phyloP scores from a whole-genome alignment of 2,329 filamentous ascomycete genomes.

The Ophiocordyceps polyrhachis-furcata region DNA sequence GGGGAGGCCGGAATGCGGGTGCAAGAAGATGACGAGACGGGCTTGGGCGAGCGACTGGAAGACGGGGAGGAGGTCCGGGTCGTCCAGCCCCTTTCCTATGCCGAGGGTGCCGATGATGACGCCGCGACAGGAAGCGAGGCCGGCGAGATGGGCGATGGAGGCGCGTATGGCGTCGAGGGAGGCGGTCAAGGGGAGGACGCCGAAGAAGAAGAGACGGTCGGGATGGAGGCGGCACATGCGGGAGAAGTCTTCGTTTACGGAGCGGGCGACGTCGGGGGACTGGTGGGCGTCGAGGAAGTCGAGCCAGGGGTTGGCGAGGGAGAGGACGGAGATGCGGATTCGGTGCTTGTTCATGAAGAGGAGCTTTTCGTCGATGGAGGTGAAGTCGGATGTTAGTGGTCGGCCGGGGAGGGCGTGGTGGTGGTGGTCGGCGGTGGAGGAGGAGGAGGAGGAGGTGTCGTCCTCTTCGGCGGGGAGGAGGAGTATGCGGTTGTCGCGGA shows the following conservation, averaged over 20 bases:
- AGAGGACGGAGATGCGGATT: conserved; percentile 71
- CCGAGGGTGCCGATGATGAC: conserved; percentile 78
- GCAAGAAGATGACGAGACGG: conserved; percentile 56
- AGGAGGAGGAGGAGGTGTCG: conserved; percentile 16
- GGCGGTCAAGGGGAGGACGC: conserved; percentile 58
- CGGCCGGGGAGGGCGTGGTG: conserved; percentile 46
- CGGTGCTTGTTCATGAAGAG: conserved; percentile 73
- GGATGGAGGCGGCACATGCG: conserved; percentile 46
- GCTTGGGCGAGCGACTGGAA: conserved; percentile 50
- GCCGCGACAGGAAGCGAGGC: conserved; percentile 54
- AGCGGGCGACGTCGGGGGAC: conserved; percentile 41
- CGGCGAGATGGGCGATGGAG: conserved; percentile 44
- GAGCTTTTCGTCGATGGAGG: conserved; percentile 60
- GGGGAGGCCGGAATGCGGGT: conserved; percentile 83
- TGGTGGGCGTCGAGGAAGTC: conserved; percentile 53
- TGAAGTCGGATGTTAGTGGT: conserved; percentile 70
- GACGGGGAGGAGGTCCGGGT: conserved; percentile 51
- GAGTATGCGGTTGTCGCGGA: conserved; percentile 49
- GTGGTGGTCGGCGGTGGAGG: conserved; percentile 29
- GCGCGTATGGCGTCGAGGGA: conserved; percentile 39
- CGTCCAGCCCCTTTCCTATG: conserved; percentile 63
- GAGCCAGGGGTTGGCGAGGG: conserved; percentile 84
- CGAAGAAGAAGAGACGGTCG: conserved; percentile 66
- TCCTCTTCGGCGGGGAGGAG: conserved; percentile 36
- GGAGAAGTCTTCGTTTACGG: conserved; percentile 65